These are phyloP conservation scores for Cornus controversa DNA, from an alignment of 148 eudicot genomes.

Conservation along the genomic window DNA sequence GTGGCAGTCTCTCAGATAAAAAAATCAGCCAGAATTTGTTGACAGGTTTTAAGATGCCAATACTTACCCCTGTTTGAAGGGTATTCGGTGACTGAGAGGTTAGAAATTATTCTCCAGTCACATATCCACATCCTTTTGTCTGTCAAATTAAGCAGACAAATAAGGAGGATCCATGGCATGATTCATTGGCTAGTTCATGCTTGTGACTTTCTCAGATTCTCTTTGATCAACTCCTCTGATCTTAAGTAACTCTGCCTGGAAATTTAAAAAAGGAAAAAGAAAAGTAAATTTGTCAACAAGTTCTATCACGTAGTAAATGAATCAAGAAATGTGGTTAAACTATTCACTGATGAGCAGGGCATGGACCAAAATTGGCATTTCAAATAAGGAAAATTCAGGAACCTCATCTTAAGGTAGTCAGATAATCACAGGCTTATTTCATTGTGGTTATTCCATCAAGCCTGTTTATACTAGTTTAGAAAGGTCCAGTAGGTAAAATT, in stretches of 20 bases:
- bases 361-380: neutral
- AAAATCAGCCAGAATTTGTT: too few species aligned
- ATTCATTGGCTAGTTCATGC: slow-evolving; percentile 1
- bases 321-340: neutral
- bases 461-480: neutral
- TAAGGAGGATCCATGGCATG: neutral
- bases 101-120: neutral
- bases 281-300: neutral
- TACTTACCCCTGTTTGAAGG: neutral
- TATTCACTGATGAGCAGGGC: too few species aligned
- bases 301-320: neutral
- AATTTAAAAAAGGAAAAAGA: too few species aligned
- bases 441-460: neutral
- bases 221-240: slow-evolving; percentile 9
- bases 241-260: slow-evolving; percentile 18
- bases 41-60: neutral
- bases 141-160: neutral
- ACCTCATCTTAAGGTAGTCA: neutral
- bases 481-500: neutral
- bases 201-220: slow-evolving; percentile 6
- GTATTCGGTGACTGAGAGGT: neutral
- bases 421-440: neutral
- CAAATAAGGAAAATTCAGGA: neutral
- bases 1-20: too few species aligned
- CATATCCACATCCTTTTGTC: neutral